Base-by-base conservation (phyloP, 192 early-diverging fungal genomes). In the Podila horticola region DNA sequence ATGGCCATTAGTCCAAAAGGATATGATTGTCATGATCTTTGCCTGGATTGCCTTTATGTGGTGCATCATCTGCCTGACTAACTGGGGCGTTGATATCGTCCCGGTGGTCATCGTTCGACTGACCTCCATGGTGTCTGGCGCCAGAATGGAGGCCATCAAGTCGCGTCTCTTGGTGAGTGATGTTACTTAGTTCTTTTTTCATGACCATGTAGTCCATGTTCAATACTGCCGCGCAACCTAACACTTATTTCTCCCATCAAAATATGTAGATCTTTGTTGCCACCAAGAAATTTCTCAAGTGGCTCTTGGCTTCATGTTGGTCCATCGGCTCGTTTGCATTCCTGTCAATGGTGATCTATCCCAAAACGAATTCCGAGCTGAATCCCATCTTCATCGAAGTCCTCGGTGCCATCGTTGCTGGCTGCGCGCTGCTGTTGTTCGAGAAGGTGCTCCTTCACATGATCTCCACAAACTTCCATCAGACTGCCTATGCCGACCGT, bases 391-490 rank as follows among this genome's bases (percentile, higher is more conserved):
- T 79, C 22, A 17, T 79, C 17, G 76, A 79, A 61, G 70, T 79
- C 22, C 61, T 79, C 9, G 76, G 57, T 1, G 26, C 61, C 30
- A 62, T 79, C 9, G 76, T 79, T 17, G 76, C 70, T 7, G 76
- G 64, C 24, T 67, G 65, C 24, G 31, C 66, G 0, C 33, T 79
- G 38, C 41, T 79, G 8, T 71, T 79, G 24, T 7, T 87, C 3
- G 91, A 92, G 64, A 92, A 92, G 71, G 84, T 92, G 19, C 50
- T 88, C 4, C 79, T 91, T 57, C 88, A 92, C 61, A 62, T 90
- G 34, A 87, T 90, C 51, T 87, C 91, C 28, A 88, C 88, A 20
- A 84, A 86, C 30, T 92, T 92, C 81, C 90, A 91, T 69, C 83
- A 83, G 58, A 88, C 86, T 0, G 89, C 90, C 0, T 92, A 91